phyloP scores from a whole-genome alignment of 2,329 filamentous ascomycete genomes.

The Penicillium sp. region DNA sequence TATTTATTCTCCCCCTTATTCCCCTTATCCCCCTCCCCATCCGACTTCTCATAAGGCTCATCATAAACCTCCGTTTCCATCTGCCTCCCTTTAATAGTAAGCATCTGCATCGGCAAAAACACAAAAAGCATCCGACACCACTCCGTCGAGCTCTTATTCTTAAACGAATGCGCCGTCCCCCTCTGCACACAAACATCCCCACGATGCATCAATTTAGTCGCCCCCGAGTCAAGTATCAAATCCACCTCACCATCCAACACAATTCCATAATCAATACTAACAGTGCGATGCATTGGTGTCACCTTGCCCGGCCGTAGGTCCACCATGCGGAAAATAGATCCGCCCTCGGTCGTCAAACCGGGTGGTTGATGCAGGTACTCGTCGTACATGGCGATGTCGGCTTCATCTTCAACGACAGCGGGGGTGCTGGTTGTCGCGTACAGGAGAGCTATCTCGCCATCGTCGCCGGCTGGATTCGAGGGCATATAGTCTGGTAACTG shows the following conservation, averaged over 20 bases:
- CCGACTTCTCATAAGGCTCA: conserved; percentile 18
- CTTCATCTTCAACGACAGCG: conserved; percentile 26
- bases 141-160: conserved; percentile 22
- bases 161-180: conserved; percentile 30
- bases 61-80: conserved; percentile 45
- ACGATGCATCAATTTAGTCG: conserved; percentile 26
- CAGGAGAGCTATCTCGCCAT: conserved; percentile 29
- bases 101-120: conserved; percentile 27
- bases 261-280: conserved; percentile 37
- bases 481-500: conserved; percentile 34
- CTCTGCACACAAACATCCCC: conserved; percentile 36
- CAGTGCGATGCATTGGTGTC: conserved; percentile 36
- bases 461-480: conserved; percentile 23
- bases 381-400: conserved; percentile 32
- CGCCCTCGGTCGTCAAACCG: conserved; percentile 28
- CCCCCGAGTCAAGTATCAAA: conserved; percentile 34
- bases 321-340: conserved; percentile 33
- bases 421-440: conserved; percentile 30
- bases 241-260: conserved; percentile 37
- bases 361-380: conserved; percentile 32
- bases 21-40: background rate
- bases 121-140: conserved; percentile 34
- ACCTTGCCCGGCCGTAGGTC: conserved; percentile 32
- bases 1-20: too few relatives aligned
- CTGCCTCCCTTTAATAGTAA: conserved; percentile 47